Conservation (phyloP, 2,329 filamentous ascomycete genomes). For the Botrytis aclada region DNA sequence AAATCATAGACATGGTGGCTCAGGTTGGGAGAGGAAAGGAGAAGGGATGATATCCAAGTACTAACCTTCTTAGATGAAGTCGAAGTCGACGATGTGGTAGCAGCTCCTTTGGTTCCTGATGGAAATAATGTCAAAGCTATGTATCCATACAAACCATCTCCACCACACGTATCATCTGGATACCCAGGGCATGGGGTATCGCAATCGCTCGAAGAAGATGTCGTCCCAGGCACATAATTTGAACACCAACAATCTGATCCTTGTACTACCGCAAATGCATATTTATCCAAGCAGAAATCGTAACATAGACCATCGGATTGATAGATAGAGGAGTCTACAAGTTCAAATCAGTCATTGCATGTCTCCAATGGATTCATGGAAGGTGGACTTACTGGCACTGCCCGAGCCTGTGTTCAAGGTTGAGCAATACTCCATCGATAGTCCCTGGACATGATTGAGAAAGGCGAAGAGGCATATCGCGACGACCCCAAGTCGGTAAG, state of each 20-base stretch:
- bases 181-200: constrained; percentile 64
- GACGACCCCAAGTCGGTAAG: constrained; percentile 29
- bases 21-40: background rate
- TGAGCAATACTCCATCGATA: constrained; percentile 43
- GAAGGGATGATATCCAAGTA: constrained; percentile 17
- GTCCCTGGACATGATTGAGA: constrained; percentile 23
- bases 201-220: constrained; percentile 47
- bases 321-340: constrained; percentile 51
- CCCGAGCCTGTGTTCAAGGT: constrained; percentile 46
- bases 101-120: constrained; percentile 51
- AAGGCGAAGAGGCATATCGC: constrained; percentile 25
- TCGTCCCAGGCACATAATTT: constrained; percentile 57
- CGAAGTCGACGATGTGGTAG: constrained; percentile 20
- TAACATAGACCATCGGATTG: constrained; percentile 71
- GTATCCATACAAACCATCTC: constrained; percentile 61
- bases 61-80: constrained; percentile 30
- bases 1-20: constrained; percentile 9
- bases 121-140: constrained; percentile 52
- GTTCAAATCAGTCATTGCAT: constrained; percentile 13
- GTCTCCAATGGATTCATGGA: background rate
- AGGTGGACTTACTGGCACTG: constrained; percentile 42
- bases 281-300: constrained; percentile 53
- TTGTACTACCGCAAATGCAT: constrained; percentile 68
- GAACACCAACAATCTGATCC: constrained; percentile 70
- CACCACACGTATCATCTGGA: constrained; percentile 63